Evolutionary conservation across 164 flowering plant genomes (phyloP).

Genomic region (Cinnamomum chago): DNA sequence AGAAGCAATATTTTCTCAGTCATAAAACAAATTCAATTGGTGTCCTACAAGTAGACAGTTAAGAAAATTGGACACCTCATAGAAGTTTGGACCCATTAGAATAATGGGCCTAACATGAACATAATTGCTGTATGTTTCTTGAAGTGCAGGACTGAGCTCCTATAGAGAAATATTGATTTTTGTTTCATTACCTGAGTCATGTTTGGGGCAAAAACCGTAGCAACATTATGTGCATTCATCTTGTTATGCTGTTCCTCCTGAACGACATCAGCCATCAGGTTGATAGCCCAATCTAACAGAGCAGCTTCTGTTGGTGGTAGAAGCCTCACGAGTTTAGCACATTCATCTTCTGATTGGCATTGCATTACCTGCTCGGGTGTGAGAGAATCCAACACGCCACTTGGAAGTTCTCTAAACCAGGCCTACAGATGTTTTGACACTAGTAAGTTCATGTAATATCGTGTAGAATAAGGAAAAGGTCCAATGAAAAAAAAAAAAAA

Average conservation of each 20-base stretch:
- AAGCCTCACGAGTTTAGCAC: slow-evolving; percentile 50
- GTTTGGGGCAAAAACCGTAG: slow-evolving; percentile 90
- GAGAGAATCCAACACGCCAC: slow-evolving; percentile 71
- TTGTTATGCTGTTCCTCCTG: slow-evolving; percentile 65
- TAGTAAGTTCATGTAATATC: not conserved
- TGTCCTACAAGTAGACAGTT: not conserved
- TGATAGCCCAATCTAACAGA: slow-evolving; percentile 82
- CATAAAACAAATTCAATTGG: too few relatives aligned
- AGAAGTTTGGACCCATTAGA: not conserved
- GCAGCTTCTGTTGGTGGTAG: slow-evolving; percentile 78
- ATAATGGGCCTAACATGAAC: not conserved
- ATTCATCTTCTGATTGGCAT: slow-evolving; percentile 71
- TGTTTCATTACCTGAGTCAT: slow-evolving; percentile 60
- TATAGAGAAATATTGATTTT: not conserved
- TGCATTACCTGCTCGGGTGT: slow-evolving; percentile 76
- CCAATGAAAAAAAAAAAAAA: not conserved
- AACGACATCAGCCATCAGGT: slow-evolving; percentile 88
- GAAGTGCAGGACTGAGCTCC: not conserved
- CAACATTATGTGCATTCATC: slow-evolving; percentile 86
- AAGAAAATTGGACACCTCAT: not conserved
- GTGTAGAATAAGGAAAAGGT: not conserved
- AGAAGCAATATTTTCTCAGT: not conserved
- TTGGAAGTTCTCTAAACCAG: slow-evolving; percentile 90
- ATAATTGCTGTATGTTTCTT: not conserved
- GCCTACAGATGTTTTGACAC: slow-evolving; percentile 36